Base-by-base conservation (phyloP, 2,329 filamentous ascomycete species). In the Fusarium devonianum region DNA sequence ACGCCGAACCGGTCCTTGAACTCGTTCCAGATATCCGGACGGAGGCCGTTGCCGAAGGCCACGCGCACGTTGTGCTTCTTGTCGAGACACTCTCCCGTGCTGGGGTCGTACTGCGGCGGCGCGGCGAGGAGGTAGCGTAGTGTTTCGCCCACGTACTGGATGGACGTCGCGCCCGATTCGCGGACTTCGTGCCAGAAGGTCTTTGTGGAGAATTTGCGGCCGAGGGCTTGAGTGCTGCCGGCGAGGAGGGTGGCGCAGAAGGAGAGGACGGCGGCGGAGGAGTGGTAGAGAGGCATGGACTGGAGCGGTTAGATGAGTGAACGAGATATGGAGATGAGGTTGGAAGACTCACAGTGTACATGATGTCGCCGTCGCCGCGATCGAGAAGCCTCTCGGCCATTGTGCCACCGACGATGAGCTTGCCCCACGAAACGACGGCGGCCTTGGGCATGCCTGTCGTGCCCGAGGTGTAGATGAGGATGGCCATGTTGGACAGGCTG, bases 261-360 rank as follows among this genome's bases (percentile, higher is more conserved):
- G 17, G 87, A 89, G 32, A 96, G 78, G 6, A 94, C 62, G 4
- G 83, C 75, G 10, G 89, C 92, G 0, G 91, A 90, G 29, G 88
- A 87, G 74, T 96, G 92, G 67, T 96, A 96, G 6, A 96, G 78
- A 0, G 92, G 92, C 90, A 96, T 95, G 47, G 87, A 87, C 86
- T 89, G 23, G 1, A 28, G 5, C 6, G 12, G 41, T 50, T 23
- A 48, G 45, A n/a, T 2, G 34, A 17, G 1, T 16, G 25, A 1
- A 12, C 6, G 5, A 14, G 6, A 36, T 5, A 1, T 4, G 7
- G 26, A 5, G 13, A 10, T 3, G 9, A 4, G 10, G 7, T 17
- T 11, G n/a, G n/a, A 13, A 10, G 18, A 64, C 77, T 67, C 78
- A 87, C 86, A 10, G 89, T 92, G 67, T 91, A 93, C 66, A 90